phyloP scores from a whole-genome alignment of 2,329 filamentous ascomycete species.

The Knufia petricola region DNA sequence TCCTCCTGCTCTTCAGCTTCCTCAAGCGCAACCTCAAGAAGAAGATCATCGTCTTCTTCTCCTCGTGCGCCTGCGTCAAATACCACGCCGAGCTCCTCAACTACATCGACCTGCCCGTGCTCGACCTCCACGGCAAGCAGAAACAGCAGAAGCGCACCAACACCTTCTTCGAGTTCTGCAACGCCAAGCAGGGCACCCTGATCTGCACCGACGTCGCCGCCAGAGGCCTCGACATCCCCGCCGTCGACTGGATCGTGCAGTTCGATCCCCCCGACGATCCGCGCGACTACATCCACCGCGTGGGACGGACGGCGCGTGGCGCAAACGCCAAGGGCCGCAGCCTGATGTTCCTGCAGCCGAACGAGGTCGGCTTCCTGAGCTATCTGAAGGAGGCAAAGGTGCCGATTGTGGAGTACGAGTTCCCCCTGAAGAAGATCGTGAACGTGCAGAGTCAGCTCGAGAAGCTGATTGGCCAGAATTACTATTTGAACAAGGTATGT shows the following conservation, averaged over 20 bases:
- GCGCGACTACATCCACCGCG: slow-evolving; percentile 87
- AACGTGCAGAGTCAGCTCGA: slow-evolving; percentile 87
- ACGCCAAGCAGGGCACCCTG: slow-evolving; percentile 72
- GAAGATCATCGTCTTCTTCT: slow-evolving; percentile 97
- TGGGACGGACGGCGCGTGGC: slow-evolving; percentile 86
- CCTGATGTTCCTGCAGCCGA: slow-evolving; percentile 86
- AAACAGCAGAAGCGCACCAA: slow-evolving; percentile 99
- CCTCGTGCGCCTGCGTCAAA: slow-evolving; percentile 84
- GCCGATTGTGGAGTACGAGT: slow-evolving; percentile 91
- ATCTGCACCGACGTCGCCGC: slow-evolving; percentile 97
- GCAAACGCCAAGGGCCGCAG: slow-evolving; percentile 74
- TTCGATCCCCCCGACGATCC: slow-evolving; percentile 91
- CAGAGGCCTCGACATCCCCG: slow-evolving; percentile 86
- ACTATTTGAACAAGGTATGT: slow-evolving; percentile 80
- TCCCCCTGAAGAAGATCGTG: slow-evolving; percentile 82
- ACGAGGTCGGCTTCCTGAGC: slow-evolving; percentile 82
- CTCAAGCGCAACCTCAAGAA: slow-evolving; percentile 86
- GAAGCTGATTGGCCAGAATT: slow-evolving; percentile 88
- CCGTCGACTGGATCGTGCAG: slow-evolving; percentile 93
- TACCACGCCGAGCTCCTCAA: slow-evolving; percentile 94
- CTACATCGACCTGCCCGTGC: slow-evolving; percentile 87
- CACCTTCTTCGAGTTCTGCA: slow-evolving; percentile 94
- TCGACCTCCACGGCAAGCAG: slow-evolving; percentile 86
- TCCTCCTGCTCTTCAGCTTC: slow-evolving; percentile 88
- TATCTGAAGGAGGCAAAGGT: slow-evolving; percentile 87